A percentile compares a stretch with the other conserved stretches of the same genome.
These are phyloP conservation scores for Kluyveromyces aestuarii DNA, from an alignment of 805 yeast species.

Conservation along the genomic window DNA sequence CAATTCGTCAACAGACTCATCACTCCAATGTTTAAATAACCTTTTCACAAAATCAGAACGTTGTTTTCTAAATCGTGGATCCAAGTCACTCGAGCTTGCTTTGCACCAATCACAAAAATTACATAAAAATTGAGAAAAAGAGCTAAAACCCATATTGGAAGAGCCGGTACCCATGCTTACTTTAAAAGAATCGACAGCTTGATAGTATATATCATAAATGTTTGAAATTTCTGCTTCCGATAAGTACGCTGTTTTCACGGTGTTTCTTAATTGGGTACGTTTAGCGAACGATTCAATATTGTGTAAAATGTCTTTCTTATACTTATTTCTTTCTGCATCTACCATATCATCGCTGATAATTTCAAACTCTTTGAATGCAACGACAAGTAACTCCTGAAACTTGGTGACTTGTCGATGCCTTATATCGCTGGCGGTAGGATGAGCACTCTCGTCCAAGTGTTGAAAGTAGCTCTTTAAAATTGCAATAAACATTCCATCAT, in stretches of 20 bases:
- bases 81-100: slow-evolving; percentile 29
- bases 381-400: slow-evolving; percentile 84
- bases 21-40: slow-evolving; percentile 65
- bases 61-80: slow-evolving; percentile 22
- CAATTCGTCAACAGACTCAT: slow-evolving; percentile 43
- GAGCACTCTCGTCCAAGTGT: slow-evolving; percentile 68
- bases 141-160: slow-evolving; percentile 64
- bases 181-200: slow-evolving; percentile 60
- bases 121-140: slow-evolving; percentile 65
- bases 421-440: slow-evolving; percentile 58
- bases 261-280: slow-evolving; percentile 79
- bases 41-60: slow-evolving; percentile 47
- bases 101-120: slow-evolving; percentile 73
- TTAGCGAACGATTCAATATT: slow-evolving; percentile 88
- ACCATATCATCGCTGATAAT: slow-evolving; percentile 70
- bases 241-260: slow-evolving; percentile 64
- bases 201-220: slow-evolving; percentile 78
- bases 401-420: slow-evolving; percentile 62
- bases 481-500: slow-evolving; percentile 87
- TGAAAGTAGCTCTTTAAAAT: slow-evolving; percentile 76
- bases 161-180: slow-evolving; percentile 42
- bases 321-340: slow-evolving; percentile 56
- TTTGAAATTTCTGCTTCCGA: slow-evolving; percentile 50
- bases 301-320: slow-evolving; percentile 67
- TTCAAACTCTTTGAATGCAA: slow-evolving; percentile 85